Evolutionary conservation across 2,329 filamentous ascomycete genomes (phyloP), one percentile per base, ranked within the genome.

Genomic region (Gaeumannomyces sp.): DNA sequence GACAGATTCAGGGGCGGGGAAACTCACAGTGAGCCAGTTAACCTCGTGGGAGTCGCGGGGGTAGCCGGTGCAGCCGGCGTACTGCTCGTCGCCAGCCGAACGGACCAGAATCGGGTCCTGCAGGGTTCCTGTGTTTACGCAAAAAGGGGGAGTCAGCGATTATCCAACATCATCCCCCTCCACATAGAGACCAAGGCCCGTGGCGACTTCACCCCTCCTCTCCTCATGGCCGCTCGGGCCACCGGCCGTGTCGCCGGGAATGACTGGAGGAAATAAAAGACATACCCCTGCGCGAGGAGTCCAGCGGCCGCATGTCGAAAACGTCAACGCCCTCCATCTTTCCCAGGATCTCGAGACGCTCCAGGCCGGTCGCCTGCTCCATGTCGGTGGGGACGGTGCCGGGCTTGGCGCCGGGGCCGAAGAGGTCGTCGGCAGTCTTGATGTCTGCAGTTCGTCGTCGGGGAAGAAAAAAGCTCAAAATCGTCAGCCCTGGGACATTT

Each of bases 251-350:
- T 33, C 58, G 45, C 8, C 22, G n/a, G 19, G 14, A 25, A 38
- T 28, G 38, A 29, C 60, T 6, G 16, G 19, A 50, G 38, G n/a
- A 10, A 19, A 50, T 50, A 10, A n/a, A 7, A 38, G 38, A 74
- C 82, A 70, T 84, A 91, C 94, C 94, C 79, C 86, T 86, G 76
- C 95, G 89, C 78, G 90, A 95, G 69, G 94, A 85, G 78, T 98
- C 95, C 73, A 99, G 87, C 69, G 95, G 95, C 80, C 88, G 89
- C 95, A 98, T 97, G 82, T 99, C 93, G 83, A 99, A 99, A 77
- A 98, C 84, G 77, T 99, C 95, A 73, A 97, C 83, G 71, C 95
- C 93, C 85, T 98, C 92, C 90, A 98, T 97, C 88, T 99, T 99
- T 81, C 95, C 95, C 77, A 99, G 85, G 75, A 99, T 95, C 82